These are phyloP conservation scores for Lecanicillium sp. DNA, from an alignment of 2,329 filamentous ascomycete species.

Conservation along the genomic window DNA sequence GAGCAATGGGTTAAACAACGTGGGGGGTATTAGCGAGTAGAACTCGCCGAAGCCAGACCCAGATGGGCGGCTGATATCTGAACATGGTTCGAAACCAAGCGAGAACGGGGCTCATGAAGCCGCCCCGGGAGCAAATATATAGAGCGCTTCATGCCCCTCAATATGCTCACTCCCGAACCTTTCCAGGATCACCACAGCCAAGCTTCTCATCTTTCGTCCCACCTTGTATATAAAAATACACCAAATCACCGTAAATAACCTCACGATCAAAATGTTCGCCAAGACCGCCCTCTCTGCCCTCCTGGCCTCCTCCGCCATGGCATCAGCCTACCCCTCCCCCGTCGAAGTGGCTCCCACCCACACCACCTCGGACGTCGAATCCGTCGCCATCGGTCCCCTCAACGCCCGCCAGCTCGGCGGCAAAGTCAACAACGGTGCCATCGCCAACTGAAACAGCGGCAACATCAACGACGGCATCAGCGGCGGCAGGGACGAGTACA, in stretches of 20 bases:
- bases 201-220: background rate
- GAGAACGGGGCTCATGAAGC: no score
- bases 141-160: background rate
- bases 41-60: background rate
- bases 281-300: conserved; percentile 7
- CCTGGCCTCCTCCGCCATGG: conserved; percentile 7
- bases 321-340: background rate
- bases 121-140: background rate
- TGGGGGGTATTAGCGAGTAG: background rate
- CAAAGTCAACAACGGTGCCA: conserved; percentile 10
- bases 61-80: background rate
- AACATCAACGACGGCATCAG: conserved; percentile 17
- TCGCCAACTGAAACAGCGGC: conserved; percentile 13
- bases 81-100: background rate
- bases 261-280: conserved; percentile 3
- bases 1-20: no score
- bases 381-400: conserved; percentile 3
- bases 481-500: conserved; percentile 24
- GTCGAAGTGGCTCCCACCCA: background rate
- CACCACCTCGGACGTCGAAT: conserved; percentile 1
- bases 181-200: background rate
- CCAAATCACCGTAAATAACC: no score
- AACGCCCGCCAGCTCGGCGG: conserved; percentile 10
- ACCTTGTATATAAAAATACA: background rate
- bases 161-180: background rate